Base-by-base conservation (phyloP, 2,329 filamentous ascomycete species). In the Colletotrichum higginsianum region DNA sequence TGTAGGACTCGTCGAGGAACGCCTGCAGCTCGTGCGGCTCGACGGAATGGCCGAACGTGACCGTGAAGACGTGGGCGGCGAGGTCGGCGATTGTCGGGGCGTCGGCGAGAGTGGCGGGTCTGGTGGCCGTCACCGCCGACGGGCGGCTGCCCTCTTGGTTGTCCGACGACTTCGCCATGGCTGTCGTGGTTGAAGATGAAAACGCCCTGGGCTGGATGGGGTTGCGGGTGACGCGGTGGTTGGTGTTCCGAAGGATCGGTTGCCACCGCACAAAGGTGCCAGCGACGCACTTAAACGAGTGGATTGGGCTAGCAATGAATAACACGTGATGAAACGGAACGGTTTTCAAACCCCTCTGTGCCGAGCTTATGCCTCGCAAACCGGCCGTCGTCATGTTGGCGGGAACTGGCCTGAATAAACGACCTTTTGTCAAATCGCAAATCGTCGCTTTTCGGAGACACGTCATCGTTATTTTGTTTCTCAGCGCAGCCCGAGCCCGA, bases 1-100 rank as follows among this genome's bases (percentile, higher is more conserved):
- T 79, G 76, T 85, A 86, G 0, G 80, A 74, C n/a, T 79, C 77
- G 52, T 79, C 73, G 0, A 86, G 78, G 64, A 82, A 86, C 1
- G 78, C 76, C 9, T 76, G 61, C 0, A 86, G 76, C 61, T 86
- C 81, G 1, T 78, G 66, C 0, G 78, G 71, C 2, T 82, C 74
- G 0, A 85, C 78, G 0, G 84, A 84, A 71, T 84, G 80, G 1
- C 83, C 84, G 74, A 86, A 86, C 3, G 82, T 82, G 23, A 72
- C 60, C 23, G 77, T 69, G 73, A 86, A 86, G 58, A 83, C 79
- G 44, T 76, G 69, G 0, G 77, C 71, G 30, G 82, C 83, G 1
- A 86, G 76, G 6, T 75, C 61, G 23, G 78, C 74, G 55, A 86
- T 81, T 46, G 73, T 70, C 0, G 63, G 46, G 9, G 75, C 75